Evolutionary conservation across 805 yeast genomes (phyloP).

Genomic region (Yamadazyma phyllophila): DNA sequence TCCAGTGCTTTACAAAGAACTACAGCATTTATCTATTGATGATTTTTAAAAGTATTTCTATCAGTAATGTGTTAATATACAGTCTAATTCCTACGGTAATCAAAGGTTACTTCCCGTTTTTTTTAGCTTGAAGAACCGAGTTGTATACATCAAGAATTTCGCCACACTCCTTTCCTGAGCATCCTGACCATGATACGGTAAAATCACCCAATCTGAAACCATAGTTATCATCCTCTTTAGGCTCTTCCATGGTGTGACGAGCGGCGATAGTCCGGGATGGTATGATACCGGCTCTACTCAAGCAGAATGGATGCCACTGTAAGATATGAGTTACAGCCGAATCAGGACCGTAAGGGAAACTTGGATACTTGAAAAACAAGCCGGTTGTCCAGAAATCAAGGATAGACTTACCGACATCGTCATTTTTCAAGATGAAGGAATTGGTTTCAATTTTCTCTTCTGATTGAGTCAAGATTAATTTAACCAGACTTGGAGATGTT

Average conservation of each 20-base stretch:
- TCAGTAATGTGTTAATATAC: constrained; percentile 1
- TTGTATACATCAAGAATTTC: constrained; percentile 34
- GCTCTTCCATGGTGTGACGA: constrained; percentile 24
- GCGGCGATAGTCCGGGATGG: constrained; percentile 46
- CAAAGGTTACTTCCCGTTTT: neutral
- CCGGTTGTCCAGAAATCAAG: constrained; percentile 81
- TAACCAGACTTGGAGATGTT: constrained; percentile 51
- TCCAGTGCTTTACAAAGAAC: constrained; percentile 9
- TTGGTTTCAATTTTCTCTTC: constrained; percentile 60
- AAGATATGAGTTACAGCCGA: constrained; percentile 80
- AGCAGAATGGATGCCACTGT: constrained; percentile 90
- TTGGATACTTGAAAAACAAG: constrained; percentile 62
- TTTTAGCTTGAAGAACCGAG: neutral
- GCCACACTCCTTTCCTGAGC: constrained; percentile 55
- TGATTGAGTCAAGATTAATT: constrained; percentile 69
- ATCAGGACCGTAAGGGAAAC: constrained; percentile 57
- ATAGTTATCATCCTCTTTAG: constrained; percentile 29
- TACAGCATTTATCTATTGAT: constrained; percentile 1
- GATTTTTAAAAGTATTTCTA: neutral
- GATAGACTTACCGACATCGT: constrained; percentile 60
- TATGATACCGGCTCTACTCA: constrained; percentile 71
- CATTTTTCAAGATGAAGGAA: constrained; percentile 71
- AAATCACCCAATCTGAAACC: constrained; percentile 66
- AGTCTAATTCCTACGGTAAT: neutral
- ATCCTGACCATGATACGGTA: constrained; percentile 59